These are phyloP conservation scores for Typha latifolia DNA, from an alignment of 176 grass and related monocot species.

Conservation along the genomic window DNA sequence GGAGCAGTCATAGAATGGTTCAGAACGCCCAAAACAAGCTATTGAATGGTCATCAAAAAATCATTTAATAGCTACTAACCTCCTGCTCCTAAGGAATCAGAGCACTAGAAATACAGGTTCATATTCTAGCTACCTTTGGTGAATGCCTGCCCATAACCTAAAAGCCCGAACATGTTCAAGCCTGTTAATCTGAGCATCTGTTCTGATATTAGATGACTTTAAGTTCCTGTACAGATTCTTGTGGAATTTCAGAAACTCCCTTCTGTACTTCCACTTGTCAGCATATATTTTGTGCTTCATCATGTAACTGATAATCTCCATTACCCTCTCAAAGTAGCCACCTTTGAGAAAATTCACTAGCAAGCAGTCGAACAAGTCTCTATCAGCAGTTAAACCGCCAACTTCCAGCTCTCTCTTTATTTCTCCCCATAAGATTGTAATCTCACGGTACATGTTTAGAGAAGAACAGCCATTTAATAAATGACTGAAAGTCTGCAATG, in stretches of 20 bases:
- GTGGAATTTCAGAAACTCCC: constrained; percentile 63
- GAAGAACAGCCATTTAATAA: constrained; percentile 70
- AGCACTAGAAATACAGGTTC: not conserved
- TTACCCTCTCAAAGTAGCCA: constrained; percentile 78
- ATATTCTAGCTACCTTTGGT: constrained; percentile 17
- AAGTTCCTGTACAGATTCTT: constrained; percentile 68
- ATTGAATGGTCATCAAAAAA: too few species aligned
- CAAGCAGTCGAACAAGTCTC: constrained; percentile 68
- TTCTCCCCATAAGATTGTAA: constrained; percentile 86
- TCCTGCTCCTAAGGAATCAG: not conserved
- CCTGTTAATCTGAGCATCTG: constrained; percentile 65
- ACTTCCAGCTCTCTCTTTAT: constrained; percentile 59
- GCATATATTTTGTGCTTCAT: constrained; percentile 44
- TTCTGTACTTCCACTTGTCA: constrained; percentile 78
- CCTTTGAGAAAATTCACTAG: constrained; percentile 71
- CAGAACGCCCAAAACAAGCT: too few species aligned
- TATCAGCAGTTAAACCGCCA: constrained; percentile 34
- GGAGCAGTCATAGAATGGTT: too few species aligned
- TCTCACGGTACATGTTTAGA: constrained; percentile 55
- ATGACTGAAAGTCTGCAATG: constrained; percentile 49
- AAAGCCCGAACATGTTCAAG: constrained; percentile 73
- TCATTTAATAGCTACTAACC: not conserved
- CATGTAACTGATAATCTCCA: constrained; percentile 73
- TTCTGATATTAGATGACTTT: constrained; percentile 49
- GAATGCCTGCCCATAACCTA: constrained; percentile 58